phyloP scores from a whole-genome alignment of 306 rosid genomes.

The Castanopsis chinensis region DNA sequence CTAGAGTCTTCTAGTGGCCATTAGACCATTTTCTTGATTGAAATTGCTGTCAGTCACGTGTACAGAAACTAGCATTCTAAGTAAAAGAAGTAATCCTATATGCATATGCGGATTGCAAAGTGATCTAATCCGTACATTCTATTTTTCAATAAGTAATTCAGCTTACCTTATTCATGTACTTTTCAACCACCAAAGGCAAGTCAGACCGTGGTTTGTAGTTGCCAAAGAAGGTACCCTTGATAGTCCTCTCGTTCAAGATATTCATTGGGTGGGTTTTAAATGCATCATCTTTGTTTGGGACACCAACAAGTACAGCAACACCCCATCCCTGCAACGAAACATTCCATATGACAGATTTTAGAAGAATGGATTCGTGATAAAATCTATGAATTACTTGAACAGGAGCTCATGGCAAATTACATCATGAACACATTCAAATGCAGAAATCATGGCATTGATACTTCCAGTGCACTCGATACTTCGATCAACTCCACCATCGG shows the following conservation, averaged over 20 bases:
- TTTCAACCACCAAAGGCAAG: constrained; percentile 70
- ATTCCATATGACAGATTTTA: not conserved
- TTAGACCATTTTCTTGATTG: too few relatives aligned
- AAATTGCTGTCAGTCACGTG: too few relatives aligned
- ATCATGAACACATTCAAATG: constrained; percentile 90
- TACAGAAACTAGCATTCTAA: too few relatives aligned
- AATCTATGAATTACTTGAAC: not conserved
- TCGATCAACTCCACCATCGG: constrained; percentile 83
- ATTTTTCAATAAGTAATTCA: too few relatives aligned
- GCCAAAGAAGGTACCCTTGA: constrained; percentile 86
- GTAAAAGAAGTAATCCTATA: too few relatives aligned
- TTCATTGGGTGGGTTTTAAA: constrained; percentile 79
- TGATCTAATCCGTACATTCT: too few relatives aligned
- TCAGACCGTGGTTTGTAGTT: constrained; percentile 87
- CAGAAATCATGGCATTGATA: constrained; percentile 81
- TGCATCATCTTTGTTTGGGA: constrained; percentile 76
- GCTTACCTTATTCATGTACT: constrained; percentile 62
- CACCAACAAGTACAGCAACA: constrained; percentile 84
- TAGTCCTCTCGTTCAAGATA: constrained; percentile 73
- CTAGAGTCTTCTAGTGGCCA: too few relatives aligned
- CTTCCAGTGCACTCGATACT: constrained; percentile 84
- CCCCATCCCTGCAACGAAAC: constrained; percentile 72
- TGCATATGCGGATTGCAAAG: too few relatives aligned
- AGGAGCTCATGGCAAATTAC: constrained; percentile 23
- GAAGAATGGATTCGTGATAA: too few relatives aligned